Evolutionary conservation across 768 basidiomycete genomes (phyloP), one percentile per base, ranked within the genome.

Genomic region (Boletus sp.): DNA sequence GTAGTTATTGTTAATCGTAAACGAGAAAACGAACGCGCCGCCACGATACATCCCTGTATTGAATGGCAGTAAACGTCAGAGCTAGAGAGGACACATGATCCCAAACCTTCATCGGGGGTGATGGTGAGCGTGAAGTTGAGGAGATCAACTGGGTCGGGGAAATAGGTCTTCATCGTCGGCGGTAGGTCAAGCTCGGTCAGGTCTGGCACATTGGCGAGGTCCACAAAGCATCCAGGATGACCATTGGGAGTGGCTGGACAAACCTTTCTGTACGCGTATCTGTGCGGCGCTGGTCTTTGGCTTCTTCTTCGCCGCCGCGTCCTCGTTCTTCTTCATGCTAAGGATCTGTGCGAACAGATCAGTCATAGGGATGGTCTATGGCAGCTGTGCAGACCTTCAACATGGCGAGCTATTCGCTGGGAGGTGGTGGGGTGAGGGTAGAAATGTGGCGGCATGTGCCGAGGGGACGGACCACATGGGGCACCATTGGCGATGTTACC

Each of bases 261-360:
- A 56, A 93, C 97, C 97, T 80, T 98, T 99, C 81, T 99, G 97
- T n/a, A 99, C 96, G 53, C 97, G 84, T 71, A 99, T 90, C 74
- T 98, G 95, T 29, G 97, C 97, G 15, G 97, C 96, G 67, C 91
- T 93, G 42, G 93, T 97, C 84, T 96, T 98, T 41, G 97, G 97
- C 80, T 89, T 92, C 84, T 85, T 96, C 89, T 93, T 98, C 7
- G 92, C 87, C 51, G 94, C 93, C 52, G 91, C 91, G 67, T 98
- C 93, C 79, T 98, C 93, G 66, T 88, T 91, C 87, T 98, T 98
- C 86, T 98, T 98, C 89, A 99, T 93, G 62, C 87, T 92, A 89
- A 97, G 98, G 67, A 99, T 98, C 97, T 99, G 60, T 33, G 32
- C 27, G 33, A 42, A 42, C 23, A 7, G 34, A 50, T 62, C 34